These are phyloP conservation scores for Amborella trichopoda DNA, from an alignment of 164 flowering plant genomes.

Conservation along the genomic window DNA sequence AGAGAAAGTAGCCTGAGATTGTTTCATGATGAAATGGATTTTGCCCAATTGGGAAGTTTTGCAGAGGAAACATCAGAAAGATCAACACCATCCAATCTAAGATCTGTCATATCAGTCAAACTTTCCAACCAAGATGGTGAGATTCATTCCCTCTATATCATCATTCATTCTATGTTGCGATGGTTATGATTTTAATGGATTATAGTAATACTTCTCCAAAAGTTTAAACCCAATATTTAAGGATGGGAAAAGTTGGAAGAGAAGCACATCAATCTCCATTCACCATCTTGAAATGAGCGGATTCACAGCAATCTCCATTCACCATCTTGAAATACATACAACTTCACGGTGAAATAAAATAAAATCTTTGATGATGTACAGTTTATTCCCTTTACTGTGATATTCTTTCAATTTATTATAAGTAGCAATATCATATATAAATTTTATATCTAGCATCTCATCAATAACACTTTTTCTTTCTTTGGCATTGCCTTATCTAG, in stretches of 20 bases:
- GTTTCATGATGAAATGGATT: conserved; percentile 7
- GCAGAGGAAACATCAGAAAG: conserved; percentile 2
- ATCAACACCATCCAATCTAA: conserved; percentile 12
- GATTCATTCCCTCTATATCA: too few relatives aligned
- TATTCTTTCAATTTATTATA: conserved; percentile 60
- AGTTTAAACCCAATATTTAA: too few relatives aligned
- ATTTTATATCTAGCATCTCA: conserved; percentile 80
- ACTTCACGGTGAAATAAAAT: too few relatives aligned
- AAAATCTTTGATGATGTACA: too few relatives aligned
- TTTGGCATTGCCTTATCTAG: conserved; percentile 41
- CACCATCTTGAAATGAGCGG: too few relatives aligned
- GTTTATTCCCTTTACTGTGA: conserved; percentile 18
- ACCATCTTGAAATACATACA: too few relatives aligned
- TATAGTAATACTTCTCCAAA: too few relatives aligned
- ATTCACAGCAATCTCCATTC: too few relatives aligned
- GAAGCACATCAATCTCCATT: too few relatives aligned
- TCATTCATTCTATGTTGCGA: too few relatives aligned
- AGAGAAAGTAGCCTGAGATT: conserved; percentile 11
- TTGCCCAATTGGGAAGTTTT: conserved; percentile 9
- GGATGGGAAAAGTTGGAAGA: conserved; percentile 1
- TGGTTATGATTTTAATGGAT: too few relatives aligned
- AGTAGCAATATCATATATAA: conserved; percentile 61
- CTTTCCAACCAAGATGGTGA: conserved; percentile 10
- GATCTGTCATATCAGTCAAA: conserved; percentile 5
- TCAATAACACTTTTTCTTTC: conserved; percentile 58